phyloP scores from a whole-genome alignment of 1,284 basidiomycete species.

The Chalciporus sp. region DNA sequence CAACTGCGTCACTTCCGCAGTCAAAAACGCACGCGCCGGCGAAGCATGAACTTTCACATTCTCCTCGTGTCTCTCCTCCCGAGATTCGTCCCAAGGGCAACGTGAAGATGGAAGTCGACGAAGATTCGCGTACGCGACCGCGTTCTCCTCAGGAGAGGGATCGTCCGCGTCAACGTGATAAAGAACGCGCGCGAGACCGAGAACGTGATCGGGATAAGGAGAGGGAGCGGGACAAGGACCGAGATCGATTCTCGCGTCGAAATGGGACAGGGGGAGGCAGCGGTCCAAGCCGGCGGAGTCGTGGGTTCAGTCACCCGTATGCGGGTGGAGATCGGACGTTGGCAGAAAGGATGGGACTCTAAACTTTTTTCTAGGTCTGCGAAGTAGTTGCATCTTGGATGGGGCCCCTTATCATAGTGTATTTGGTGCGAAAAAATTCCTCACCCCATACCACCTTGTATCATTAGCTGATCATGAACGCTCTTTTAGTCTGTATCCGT shows the following conservation, averaged over 20 bases:
- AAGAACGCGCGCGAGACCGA: slow-evolving; percentile 35
- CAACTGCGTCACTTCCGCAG: slow-evolving; percentile 35
- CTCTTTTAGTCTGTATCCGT: slow-evolving; percentile 34
- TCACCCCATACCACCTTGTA: slow-evolving; percentile 24
- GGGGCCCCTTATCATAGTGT: slow-evolving; percentile 38
- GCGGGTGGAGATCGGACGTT: slow-evolving; percentile 69
- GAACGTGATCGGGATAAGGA: slow-evolving; percentile 38
- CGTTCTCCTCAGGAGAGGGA: slow-evolving; percentile 42
- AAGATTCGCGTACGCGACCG: slow-evolving; percentile 44
- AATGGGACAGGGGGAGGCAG: slow-evolving; percentile 33
- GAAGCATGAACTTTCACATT: slow-evolving; percentile 34
- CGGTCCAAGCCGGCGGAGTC: slow-evolving; percentile 30
- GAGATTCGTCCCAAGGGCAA: slow-evolving; percentile 39
- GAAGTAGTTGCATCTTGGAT: slow-evolving; percentile 22
- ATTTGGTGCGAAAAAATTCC: slow-evolving; percentile 44
- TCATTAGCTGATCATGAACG: slow-evolving; percentile 29
- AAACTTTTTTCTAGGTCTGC: slow-evolving; percentile 30
- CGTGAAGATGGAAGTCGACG: slow-evolving; percentile 62
- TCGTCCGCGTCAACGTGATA: slow-evolving; percentile 41
- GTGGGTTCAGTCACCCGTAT: slow-evolving; percentile 35
- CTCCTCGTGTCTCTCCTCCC: slow-evolving; percentile 41
- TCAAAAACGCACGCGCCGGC: slow-evolving; percentile 28
- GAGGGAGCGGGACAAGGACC: slow-evolving; percentile 34
- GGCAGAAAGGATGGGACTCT: slow-evolving; percentile 76
- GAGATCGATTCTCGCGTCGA: slow-evolving; percentile 38